Base-by-base conservation (phyloP, 768 basidiomycete species). In the Auricularia sp. region DNA sequence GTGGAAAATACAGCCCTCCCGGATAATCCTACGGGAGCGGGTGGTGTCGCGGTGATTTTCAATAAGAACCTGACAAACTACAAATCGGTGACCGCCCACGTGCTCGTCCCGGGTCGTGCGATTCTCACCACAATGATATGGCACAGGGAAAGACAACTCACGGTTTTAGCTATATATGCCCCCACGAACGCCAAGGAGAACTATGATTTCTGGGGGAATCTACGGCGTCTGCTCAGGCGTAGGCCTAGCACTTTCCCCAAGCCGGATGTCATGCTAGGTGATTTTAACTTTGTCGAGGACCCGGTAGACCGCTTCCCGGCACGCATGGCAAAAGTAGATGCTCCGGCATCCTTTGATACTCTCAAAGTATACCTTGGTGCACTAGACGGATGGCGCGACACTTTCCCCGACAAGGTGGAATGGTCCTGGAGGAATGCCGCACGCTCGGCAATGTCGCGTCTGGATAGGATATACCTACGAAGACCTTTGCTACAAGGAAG, bases 231-330 rank as follows among this genome's bases (percentile, higher is more conserved):
- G 42, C 10, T 8, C 42, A 18, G 42, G 1, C 8, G 42, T 43
- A 43, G 23, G 23, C 23, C 23, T 23, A 23, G 23, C 23, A 23
- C 23, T 23, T 23, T 61, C 0, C 66, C 61, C 0, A 43, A 53
- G 4, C 70, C 70, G 0, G 67, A 69, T 44, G 29, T 68, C 2
- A 35, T 72, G 2, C 61, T 65, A 0, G 70, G 67, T 0, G 70
- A 72, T 61, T 63, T 64, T 29, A 71, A 72, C 36, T 62, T 70
- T 6, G 68, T 71, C 1, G 65, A 71, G 53, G 69, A 71, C 10
- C 33, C 14, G 0, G 62, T 71, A 12, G 71, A 72, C 58, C 61
- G 69, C 0, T 36, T 67, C 14, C 70, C 71, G 21, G 36, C 29
- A n/a, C 5, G 5, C 10, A 8, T 51, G 18, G 16, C 14, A 16